phyloP scores from a whole-genome alignment of 495 filamentous ascomycete species.

The Talaromyces adpressus region DNA sequence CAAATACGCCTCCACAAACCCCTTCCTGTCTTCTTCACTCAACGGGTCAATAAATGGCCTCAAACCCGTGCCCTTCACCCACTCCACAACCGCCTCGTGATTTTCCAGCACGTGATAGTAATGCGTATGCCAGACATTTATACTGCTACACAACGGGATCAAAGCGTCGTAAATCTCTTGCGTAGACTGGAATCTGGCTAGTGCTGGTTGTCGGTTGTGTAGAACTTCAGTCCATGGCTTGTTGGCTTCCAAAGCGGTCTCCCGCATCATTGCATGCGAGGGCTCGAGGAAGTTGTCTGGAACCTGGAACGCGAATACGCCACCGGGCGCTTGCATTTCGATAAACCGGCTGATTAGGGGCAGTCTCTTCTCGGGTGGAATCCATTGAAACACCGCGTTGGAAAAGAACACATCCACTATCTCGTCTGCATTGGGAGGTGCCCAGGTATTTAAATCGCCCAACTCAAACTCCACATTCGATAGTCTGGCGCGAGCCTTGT shows the following conservation, averaged over 20 bases:
- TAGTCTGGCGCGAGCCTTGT: constrained; percentile 29
- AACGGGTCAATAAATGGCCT: constrained; percentile 42
- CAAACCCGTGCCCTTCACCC: constrained; percentile 50
- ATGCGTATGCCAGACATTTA: constrained; percentile 44
- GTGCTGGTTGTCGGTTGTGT: constrained; percentile 20
- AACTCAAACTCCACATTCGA: constrained; percentile 26
- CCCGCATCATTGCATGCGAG: constrained; percentile 42
- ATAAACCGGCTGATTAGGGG: constrained; percentile 34
- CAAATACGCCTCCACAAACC: constrained; percentile 36
- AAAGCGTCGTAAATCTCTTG: constrained; percentile 39
- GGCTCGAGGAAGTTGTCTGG: constrained; percentile 44
- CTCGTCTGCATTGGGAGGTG: constrained; percentile 10
- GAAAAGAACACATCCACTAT: constrained; percentile 42
- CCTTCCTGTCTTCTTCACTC: constrained; percentile 21
- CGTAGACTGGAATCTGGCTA: constrained; percentile 40
- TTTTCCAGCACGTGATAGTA: constrained; percentile 44
- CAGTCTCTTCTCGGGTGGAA: constrained; percentile 33
- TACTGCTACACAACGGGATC: constrained; percentile 26
- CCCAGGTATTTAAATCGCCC: constrained; percentile 32
- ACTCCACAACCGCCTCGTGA: constrained; percentile 45
- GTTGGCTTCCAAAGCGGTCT: constrained; percentile 24
- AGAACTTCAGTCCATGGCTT: constrained; percentile 30
- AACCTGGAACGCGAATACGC: constrained; percentile 48
- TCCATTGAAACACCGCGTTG: constrained; percentile 52
- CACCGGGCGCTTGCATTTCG: constrained; percentile 26